Percentiles rank a stretch among this genome's conserved stretches.
Evolutionary conservation across 2,329 filamentous ascomycete species (phyloP).

Genomic region (Fusarium multiceps): DNA sequence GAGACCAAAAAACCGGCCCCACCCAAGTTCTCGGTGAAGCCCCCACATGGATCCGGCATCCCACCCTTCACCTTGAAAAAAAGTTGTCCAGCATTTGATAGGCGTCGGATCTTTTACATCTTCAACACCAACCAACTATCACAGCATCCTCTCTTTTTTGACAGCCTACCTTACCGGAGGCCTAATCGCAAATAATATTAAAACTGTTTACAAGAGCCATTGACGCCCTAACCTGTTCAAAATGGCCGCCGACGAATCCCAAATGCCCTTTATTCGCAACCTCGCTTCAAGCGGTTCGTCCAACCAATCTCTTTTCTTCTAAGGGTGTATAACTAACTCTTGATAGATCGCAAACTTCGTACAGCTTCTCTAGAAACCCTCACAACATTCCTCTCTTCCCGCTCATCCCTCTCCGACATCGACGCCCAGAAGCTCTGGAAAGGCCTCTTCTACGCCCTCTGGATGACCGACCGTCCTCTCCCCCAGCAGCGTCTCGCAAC

Average conservation of each 20-base stretch:
- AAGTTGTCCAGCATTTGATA: conserved; percentile 35
- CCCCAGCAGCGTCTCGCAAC: conserved; percentile 85
- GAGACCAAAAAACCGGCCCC: conserved; percentile 13
- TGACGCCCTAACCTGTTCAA: conserved; percentile 19
- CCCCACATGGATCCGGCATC: conserved; percentile 40
- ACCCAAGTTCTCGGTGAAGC: conserved; percentile 29
- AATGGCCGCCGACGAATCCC: conserved; percentile 53
- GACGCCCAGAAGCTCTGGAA: conserved; percentile 94
- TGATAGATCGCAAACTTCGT: conserved; percentile 78
- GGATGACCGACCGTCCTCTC: conserved; percentile 91
- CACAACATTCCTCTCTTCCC: conserved; percentile 77
- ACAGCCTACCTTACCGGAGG: not conserved
- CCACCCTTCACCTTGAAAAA: conserved; percentile 43
- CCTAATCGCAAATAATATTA: not conserved
- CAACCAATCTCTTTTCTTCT: not conserved
- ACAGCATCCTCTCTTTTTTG: not conserved
- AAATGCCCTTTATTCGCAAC: conserved; percentile 82
- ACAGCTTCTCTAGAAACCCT: conserved; percentile 82
- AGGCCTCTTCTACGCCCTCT: conserved; percentile 91
- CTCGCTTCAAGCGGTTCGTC: conserved; percentile 83
- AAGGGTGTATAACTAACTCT: not conserved
- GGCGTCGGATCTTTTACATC: conserved; percentile 9
- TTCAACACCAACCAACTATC: conserved; percentile 35
- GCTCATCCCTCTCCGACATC: conserved; percentile 68
- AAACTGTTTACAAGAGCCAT: not conserved